phyloP scores from a whole-genome alignment of 352 stramenopile species.

The Phytophthora foliorum region DNA sequence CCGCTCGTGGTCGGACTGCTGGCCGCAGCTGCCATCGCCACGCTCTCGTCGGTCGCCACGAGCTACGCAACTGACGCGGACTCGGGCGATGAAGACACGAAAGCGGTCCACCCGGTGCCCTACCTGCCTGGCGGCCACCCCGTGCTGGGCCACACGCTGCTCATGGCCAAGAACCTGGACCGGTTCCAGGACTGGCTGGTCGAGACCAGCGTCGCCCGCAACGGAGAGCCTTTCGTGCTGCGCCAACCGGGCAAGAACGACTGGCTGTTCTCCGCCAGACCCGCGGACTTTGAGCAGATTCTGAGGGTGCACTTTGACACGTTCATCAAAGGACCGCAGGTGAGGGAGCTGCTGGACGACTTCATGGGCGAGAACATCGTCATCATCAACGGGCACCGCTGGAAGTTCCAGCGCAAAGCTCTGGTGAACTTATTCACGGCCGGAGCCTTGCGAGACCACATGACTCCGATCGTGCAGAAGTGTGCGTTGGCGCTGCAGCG shows the following conservation, averaged over 20 bases:
- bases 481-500: conserved; percentile 39
- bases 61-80: conserved; percentile 21
- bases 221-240: conserved; percentile 39
- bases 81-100: conserved; percentile 15
- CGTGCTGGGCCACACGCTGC: conserved; percentile 42
- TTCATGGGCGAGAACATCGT: conserved; percentile 61
- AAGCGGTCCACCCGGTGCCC: conserved; percentile 16
- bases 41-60: conserved; percentile 17
- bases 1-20: conserved; percentile 36
- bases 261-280: conserved; percentile 49
- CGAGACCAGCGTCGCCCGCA: conserved; percentile 41
- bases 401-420: conserved; percentile 57
- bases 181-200: conserved; percentile 53
- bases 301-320: conserved; percentile 59
- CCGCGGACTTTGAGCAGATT: conserved; percentile 61
- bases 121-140: conserved; percentile 39
- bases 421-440: conserved; percentile 56
- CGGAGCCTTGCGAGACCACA: conserved; percentile 46
- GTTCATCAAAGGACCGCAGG: conserved; percentile 58
- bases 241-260: conserved; percentile 53
- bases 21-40: conserved; percentile 22
- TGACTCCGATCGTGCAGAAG: conserved; percentile 48
- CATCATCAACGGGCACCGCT: conserved; percentile 53
- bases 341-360: conserved; percentile 48
- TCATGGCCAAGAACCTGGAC: conserved; percentile 39